A percentile compares a stretch with the other conserved stretches of the same genome.
Evolutionary conservation across 1,284 basidiomycete genomes (phyloP).

Genomic region (Phylloboletellus chloephorus): DNA sequence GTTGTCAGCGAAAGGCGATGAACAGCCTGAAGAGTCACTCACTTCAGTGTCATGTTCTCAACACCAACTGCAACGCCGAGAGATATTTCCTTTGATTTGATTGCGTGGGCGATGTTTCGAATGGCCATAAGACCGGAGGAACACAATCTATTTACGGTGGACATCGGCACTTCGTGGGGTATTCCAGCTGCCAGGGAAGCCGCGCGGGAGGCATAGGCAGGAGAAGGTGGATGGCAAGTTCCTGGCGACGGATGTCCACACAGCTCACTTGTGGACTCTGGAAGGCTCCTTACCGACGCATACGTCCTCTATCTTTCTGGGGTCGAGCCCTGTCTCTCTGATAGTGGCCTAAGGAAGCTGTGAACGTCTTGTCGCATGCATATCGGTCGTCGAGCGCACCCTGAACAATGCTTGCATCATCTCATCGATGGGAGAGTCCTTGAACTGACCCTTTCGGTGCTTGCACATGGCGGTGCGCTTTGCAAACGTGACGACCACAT

Average conservation of each 20-base stretch:
- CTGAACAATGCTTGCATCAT: conserved; percentile 66
- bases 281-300: conserved; percentile 56
- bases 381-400: conserved; percentile 32
- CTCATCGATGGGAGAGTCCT: conserved; percentile 71
- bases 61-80: conserved; percentile 78
- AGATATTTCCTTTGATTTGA: conserved; percentile 61
- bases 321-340: conserved; percentile 45
- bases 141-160: conserved; percentile 79
- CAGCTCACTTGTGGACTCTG: background rate
- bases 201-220: conserved; percentile 71
- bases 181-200: conserved; percentile 80
- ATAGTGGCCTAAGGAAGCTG: conserved; percentile 38
- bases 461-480: conserved; percentile 75
- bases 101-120: conserved; percentile 72
- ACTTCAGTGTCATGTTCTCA: conserved; percentile 85
- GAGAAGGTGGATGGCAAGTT: conserved; percentile 83
- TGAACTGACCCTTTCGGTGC: conserved; percentile 76
- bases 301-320: conserved; percentile 69
- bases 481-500: conserved; percentile 84
- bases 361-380: background rate
- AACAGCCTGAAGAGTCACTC: conserved; percentile 22
- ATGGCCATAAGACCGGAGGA: conserved; percentile 86
- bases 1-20: conserved; percentile 4
- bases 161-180: conserved; percentile 69
- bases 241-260: conserved; percentile 37